Evolutionary conservation across 2,329 filamentous ascomycete species (phyloP).

Genomic region (Juglanconis oblonga): DNA sequence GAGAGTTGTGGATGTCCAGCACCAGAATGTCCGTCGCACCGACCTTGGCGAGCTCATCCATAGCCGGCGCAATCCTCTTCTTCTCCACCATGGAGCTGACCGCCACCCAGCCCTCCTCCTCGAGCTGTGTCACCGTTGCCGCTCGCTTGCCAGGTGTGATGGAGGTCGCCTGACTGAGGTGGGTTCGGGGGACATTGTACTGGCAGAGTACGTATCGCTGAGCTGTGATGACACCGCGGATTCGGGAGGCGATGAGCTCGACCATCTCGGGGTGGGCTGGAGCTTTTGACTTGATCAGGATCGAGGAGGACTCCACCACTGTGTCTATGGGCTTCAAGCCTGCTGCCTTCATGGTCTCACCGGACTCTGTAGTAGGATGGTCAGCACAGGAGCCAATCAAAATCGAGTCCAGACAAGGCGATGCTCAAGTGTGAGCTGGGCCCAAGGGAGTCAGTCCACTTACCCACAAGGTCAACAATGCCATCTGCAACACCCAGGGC

Average conservation of each 20-base stretch:
- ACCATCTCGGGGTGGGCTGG: slow-evolving; percentile 79
- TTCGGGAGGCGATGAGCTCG: slow-evolving; percentile 79
- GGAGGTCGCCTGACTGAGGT: slow-evolving; percentile 63
- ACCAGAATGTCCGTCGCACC: slow-evolving; percentile 86
- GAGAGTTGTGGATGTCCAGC: slow-evolving; percentile 75
- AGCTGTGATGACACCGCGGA: slow-evolving; percentile 90
- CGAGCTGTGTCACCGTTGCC: slow-evolving; percentile 84
- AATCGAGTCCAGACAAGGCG: too few species aligned
- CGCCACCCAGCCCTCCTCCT: slow-evolving; percentile 90
- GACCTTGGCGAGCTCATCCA: slow-evolving; percentile 76
- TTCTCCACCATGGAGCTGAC: slow-evolving; percentile 91
- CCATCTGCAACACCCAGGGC: slow-evolving; percentile 93
- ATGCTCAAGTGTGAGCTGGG: too few species aligned
- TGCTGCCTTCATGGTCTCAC: slow-evolving; percentile 96
- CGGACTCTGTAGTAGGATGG: slow-evolving; percentile 66
- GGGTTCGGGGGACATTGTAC: slow-evolving; percentile 81
- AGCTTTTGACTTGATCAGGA: slow-evolving; percentile 86
- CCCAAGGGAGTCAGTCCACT: slow-evolving; percentile 32
- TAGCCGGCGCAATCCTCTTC: slow-evolving; percentile 77
- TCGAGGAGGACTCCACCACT: slow-evolving; percentile 80
- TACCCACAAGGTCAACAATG: slow-evolving; percentile 95
- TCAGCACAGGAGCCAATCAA: not conserved
- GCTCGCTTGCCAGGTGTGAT: slow-evolving; percentile 94
- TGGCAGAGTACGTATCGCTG: slow-evolving; percentile 93
- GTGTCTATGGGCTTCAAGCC: slow-evolving; percentile 93